Evolutionary conservation across 768 basidiomycete species (phyloP).

Genomic region (Termitomyces sp.): DNA sequence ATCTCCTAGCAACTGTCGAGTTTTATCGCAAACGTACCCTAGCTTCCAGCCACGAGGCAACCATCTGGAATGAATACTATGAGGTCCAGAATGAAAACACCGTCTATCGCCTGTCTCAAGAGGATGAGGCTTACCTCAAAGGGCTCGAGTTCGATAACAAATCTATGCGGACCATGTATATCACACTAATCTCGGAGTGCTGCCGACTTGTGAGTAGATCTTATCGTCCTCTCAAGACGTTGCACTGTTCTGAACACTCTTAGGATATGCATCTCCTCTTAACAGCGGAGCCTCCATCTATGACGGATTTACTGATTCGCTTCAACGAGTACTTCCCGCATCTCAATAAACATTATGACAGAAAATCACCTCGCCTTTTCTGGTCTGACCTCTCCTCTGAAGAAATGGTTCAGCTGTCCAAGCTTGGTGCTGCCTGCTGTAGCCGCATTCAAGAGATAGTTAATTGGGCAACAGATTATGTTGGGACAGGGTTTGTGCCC

Average conservation of each 20-base stretch:
- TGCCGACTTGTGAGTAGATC: constrained; percentile 27
- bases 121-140: constrained; percentile 23
- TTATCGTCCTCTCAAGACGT: not conserved
- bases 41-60: constrained; percentile 24
- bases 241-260: not conserved
- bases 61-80: constrained; percentile 29
- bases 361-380: constrained; percentile 25
- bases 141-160: constrained; percentile 14
- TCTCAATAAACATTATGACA: constrained; percentile 21
- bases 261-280: constrained; percentile 37
- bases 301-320: constrained; percentile 34
- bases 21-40: constrained; percentile 31
- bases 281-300: constrained; percentile 24
- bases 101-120: constrained; percentile 14
- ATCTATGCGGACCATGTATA: constrained; percentile 30
- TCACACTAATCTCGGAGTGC: constrained; percentile 27
- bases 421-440: constrained; percentile 18
- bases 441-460: constrained; percentile 19
- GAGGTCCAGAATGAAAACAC: constrained; percentile 15
- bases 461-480: constrained; percentile 21
- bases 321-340: constrained; percentile 43
- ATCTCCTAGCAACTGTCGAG: constrained; percentile 36
- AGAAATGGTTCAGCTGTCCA: constrained; percentile 21
- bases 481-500: constrained; percentile 16
- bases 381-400: constrained; percentile 24